A percentile compares a stretch with the other conserved stretches of the same genome.
Conservation (phyloP, 805 yeast genomes). For the Kregervanrija fluxuum region DNA sequence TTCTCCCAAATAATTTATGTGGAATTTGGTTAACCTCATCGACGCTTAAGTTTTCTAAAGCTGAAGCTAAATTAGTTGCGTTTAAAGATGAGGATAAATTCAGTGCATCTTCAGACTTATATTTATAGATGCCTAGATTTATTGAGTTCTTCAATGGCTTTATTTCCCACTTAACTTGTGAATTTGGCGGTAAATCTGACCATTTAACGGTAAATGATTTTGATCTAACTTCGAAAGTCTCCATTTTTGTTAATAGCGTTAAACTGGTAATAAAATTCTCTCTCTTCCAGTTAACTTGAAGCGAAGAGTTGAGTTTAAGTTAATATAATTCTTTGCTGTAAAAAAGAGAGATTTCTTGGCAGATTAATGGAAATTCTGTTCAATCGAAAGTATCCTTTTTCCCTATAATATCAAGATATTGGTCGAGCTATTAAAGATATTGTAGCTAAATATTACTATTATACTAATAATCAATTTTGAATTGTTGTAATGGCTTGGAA, state of each 20-base stretch:
- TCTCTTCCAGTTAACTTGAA: too few species aligned
- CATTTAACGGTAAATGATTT: slow-evolving; percentile 87
- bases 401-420: too few species aligned
- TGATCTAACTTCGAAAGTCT: slow-evolving; percentile 83
- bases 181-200: slow-evolving; percentile 69
- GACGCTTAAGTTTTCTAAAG: slow-evolving; percentile 17
- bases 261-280: too few species aligned
- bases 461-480: too few species aligned
- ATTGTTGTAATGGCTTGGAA: too few species aligned
- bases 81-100: slow-evolving; percentile 7
- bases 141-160: slow-evolving; percentile 69
- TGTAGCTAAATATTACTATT: too few species aligned
- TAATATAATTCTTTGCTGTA: too few species aligned
- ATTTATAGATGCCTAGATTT: slow-evolving; percentile 28
- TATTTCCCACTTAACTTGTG: slow-evolving; percentile 68
- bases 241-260: slow-evolving; percentile 37
- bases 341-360: too few species aligned
- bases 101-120: slow-evolving; percentile 13
- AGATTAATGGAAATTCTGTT: too few species aligned
- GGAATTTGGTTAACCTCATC: slow-evolving; percentile 26
- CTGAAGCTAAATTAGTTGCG: slow-evolving; percentile 1
- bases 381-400: too few species aligned
- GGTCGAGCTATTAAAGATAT: too few species aligned
- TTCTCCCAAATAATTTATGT: slow-evolving; percentile 20
- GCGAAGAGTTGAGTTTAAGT: too few species aligned